Evolutionary conservation across 768 basidiomycete species (phyloP), one percentile per base, ranked within the genome.

Genomic region (Macrocybe gigantea): DNA sequence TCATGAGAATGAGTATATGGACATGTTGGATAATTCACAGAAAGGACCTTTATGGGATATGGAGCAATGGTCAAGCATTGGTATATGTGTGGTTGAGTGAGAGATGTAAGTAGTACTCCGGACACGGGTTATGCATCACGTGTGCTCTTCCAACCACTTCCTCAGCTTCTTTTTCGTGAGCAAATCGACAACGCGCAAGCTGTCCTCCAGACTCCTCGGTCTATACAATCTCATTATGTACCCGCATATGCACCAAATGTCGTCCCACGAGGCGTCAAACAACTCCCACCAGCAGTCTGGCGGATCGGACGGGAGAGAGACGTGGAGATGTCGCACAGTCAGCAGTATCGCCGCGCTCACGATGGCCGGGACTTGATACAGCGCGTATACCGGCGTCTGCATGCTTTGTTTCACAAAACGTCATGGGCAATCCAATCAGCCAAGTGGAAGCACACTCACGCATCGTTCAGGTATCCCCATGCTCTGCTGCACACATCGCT

Each of bases 391-490:
- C 0, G 93, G 90, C 0, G 96, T 95, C 68, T 96, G 94, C 15
- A 96, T 73, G 32, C 95, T 98, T 55, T n/a, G 38, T 37, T 33
- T 31, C 48, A 13, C 34, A 32, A 11, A 13, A 41, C 31, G 13
- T 6, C 43, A 22, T 31, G 33, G 29, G 37, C 33, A 35, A 12
- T 14, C 22, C 22, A 4, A 22, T 22, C 22, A 22, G 42, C 13
- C 6, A 15, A 34, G 40, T 10, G 14, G 15, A 13, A 46, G 42
- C 41, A 32, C 22, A 80, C 90, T 62, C 60, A 95, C 94, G 89
- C 88, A 63, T 98, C 96, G 56, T 98, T 99, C 14, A 97, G 72
- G 57, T 90, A 96, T 0, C 91, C 91, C 96, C 96, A 99, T 14
- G 93, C 91, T 49, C 70, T 74, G 22, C 80, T 77, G 50, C 89